Evolutionary conservation across 257 asterid species (phyloP).

Genomic region (Capsicum rhomboideum): DNA sequence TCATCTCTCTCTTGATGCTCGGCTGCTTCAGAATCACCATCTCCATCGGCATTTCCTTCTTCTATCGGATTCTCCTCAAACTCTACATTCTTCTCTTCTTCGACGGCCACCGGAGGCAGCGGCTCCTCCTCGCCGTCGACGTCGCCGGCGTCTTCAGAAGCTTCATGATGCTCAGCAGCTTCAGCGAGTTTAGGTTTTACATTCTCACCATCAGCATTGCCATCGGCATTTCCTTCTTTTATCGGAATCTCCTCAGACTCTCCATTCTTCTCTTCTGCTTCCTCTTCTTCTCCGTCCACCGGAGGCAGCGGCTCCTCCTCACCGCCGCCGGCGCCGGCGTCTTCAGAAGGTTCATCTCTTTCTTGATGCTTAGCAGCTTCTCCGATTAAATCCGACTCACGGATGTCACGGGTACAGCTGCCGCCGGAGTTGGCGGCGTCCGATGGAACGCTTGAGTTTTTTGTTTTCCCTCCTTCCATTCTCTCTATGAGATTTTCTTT

Average conservation of each 20-base stretch:
- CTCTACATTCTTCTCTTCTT: conserved; percentile 2
- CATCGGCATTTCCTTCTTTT: background rate
- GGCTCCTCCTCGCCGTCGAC: too few relatives aligned
- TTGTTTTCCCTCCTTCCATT: conserved; percentile 25
- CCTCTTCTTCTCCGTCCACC: conserved; percentile 1
- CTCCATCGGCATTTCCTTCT: background rate
- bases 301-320: background rate
- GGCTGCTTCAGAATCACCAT: conserved; percentile 21
- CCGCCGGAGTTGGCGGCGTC: background rate
- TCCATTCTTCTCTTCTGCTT: background rate
- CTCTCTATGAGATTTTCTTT: background rate
- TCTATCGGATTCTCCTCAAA: background rate
- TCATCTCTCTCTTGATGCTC: conserved; percentile 13
- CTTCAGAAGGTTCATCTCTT: background rate
- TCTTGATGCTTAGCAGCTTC: background rate
- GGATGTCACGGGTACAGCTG: background rate
- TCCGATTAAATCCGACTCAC: background rate
- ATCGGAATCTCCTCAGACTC: background rate
- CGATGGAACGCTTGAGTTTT: background rate
- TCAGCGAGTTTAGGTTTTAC: conserved; percentile 29
- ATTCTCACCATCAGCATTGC: background rate
- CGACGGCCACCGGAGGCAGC: too few relatives aligned
- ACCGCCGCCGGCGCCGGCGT: background rate
- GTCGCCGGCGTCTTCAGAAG: too few relatives aligned
- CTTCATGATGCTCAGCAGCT: conserved; percentile 29